Conservation (phyloP, 208 protist species). For the Kentomonas sorsogonicus region DNA sequence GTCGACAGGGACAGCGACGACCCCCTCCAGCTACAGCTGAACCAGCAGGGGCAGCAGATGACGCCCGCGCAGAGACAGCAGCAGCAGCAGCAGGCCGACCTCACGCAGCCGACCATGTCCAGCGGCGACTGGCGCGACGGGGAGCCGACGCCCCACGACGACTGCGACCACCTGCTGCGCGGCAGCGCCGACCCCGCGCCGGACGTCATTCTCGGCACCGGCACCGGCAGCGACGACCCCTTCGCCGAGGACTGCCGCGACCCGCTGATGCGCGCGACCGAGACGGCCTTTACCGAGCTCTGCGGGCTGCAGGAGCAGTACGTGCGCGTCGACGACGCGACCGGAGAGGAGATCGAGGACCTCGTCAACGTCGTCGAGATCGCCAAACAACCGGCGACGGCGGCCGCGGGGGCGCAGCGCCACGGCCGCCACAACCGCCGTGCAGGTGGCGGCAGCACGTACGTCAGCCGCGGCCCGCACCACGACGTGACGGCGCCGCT, state of each 20-base stretch:
- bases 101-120: no score
- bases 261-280: constrained; percentile 14
- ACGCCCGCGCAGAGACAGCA: no score
- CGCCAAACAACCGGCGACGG: constrained; percentile 14
- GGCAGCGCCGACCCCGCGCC: no score
- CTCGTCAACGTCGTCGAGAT: constrained; percentile 31
- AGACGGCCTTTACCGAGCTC: constrained; percentile 19
- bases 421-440: no score
- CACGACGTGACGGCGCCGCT: constrained; percentile 32
- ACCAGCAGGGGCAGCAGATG: not conserved
- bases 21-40: not conserved
- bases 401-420: constrained; percentile 11
- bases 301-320: constrained; percentile 27
- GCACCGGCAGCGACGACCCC: not conserved
- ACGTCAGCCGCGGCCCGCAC: constrained; percentile 25
- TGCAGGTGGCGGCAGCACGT: constrained; percentile 7
- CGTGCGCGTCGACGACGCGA: constrained; percentile 38
- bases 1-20: not conserved
- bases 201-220: not conserved
- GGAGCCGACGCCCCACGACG: no score
- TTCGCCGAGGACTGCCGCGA: constrained; percentile 8
- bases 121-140: no score
- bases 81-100: no score
- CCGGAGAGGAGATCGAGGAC: constrained; percentile 34
- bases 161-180: no score